Evolutionary conservation across 306 rosid genomes (phyloP).

Genomic region (Hylodesmum podocarpum): DNA sequence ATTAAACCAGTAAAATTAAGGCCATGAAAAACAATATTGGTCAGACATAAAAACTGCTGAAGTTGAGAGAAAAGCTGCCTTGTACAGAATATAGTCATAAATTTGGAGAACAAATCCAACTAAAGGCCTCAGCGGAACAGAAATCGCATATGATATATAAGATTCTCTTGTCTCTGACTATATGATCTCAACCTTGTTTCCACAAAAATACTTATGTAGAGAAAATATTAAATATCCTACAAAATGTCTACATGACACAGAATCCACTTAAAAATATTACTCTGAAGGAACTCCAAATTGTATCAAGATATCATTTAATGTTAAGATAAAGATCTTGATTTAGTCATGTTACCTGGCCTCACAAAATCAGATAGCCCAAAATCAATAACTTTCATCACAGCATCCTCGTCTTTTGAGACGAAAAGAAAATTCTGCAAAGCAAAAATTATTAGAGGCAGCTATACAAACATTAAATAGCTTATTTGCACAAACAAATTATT

Average conservation of each 20-base stretch:
- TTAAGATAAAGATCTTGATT: background rate
- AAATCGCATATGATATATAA: background rate
- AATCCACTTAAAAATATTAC: background rate
- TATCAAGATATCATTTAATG: constrained; percentile 2
- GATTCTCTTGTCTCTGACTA: background rate
- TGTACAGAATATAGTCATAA: background rate
- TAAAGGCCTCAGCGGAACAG: constrained; percentile 6
- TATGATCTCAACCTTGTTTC: background rate
- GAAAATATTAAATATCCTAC: background rate
- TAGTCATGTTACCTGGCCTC: constrained; percentile 69
- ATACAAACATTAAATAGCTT: constrained; percentile 4
- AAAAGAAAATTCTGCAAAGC: constrained; percentile 88
- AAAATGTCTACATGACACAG: constrained; percentile 5
- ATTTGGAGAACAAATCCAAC: constrained; percentile 1
- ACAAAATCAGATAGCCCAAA: constrained; percentile 97
- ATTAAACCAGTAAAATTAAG: background rate
- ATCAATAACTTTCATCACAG: constrained; percentile 82
- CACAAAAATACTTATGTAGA: background rate
- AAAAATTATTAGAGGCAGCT: constrained; percentile 13
- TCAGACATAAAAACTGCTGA: background rate
- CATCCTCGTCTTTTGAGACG: constrained; percentile 69
- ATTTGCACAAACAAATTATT: constrained; percentile 19
- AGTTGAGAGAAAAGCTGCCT: background rate
- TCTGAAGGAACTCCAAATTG: background rate
- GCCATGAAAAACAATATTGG: background rate